Conservation (phyloP, 1,284 basidiomycete species). For the Microbotryomycetes sp. region DNA sequence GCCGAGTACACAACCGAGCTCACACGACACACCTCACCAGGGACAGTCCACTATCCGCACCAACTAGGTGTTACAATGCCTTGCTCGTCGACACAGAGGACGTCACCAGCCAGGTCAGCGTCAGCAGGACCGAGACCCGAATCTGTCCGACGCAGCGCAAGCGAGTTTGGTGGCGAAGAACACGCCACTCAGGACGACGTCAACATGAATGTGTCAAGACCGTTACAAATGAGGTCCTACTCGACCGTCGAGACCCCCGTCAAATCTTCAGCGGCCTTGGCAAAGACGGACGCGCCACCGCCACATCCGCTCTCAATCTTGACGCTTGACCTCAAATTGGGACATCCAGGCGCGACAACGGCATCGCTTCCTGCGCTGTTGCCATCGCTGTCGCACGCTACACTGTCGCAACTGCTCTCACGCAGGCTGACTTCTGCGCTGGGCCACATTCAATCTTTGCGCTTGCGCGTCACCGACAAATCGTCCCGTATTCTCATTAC, state of each 20-base stretch:
- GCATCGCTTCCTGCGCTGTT: constrained; percentile 66
- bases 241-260: constrained; percentile 9
- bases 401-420: constrained; percentile 85
- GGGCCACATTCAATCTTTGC: constrained; percentile 76
- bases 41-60: constrained; percentile 36
- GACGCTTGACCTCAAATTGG: constrained; percentile 86
- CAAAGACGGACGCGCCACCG: background rate
- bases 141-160: constrained; percentile 15
- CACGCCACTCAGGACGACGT: background rate
- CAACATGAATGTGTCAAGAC: background rate
- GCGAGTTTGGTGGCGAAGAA: background rate
- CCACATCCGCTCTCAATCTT: constrained; percentile 51
- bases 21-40: constrained; percentile 2
- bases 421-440: constrained; percentile 72
- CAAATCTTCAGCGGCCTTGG: constrained; percentile 9
- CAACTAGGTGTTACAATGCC: constrained; percentile 26
- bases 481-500: constrained; percentile 96
- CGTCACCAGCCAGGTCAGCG: constrained; percentile 1
- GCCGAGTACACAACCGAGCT: background rate
- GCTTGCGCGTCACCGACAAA: constrained; percentile 78
- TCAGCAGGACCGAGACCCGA: background rate
- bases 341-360: constrained; percentile 50
- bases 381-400: constrained; percentile 86
- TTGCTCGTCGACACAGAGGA: constrained; percentile 2
- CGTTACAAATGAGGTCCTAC: constrained; percentile 13